Evolutionary conservation across 1,139 yeast genomes (phyloP), one percentile per base, ranked within the genome.

Genomic region (Pichia sp.): DNA sequence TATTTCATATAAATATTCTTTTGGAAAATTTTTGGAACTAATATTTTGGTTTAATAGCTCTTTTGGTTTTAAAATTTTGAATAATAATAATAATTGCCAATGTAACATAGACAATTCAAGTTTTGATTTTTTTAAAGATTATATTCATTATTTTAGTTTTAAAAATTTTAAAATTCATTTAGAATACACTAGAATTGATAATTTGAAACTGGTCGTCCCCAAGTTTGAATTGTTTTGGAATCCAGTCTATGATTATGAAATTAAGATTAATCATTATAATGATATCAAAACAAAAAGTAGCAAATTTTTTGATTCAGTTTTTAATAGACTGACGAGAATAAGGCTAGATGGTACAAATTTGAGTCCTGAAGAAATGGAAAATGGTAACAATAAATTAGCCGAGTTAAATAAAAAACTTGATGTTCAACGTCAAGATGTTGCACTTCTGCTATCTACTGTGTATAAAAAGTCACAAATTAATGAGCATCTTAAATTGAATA

Each of bases 21-120:
- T 94, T 61, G 98, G 98, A 0, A 94, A 92, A 59, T 94, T 86
- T 58, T 69, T 94, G 38, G 97, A 94, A 64, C 67, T 90, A 27
- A 71, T 84, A 35, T 90, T 89, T 59, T 89, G 95, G 84, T 49
- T 43, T 35, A 50, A 51, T 29, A 42, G 32, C 8, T 37, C 46
- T 7, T 35, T 43, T 35, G 46, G 41, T 29, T 37, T 49, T 16
- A 37, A 49, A 39, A 35, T 39, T 29, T 30, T 42, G 35, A 39
- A 39, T 24, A 43, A 35, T 30, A 45, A 47, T 26, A 41, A 34
- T 24, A 41, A 30, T 12, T 87, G 95, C 42, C 63, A 67, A 30
- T 94, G 98, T 62, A 63, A 70, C 1, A 97, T 92, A 62, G 87
- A 87, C 57, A 35, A 42, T 25, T 16, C 40, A 11, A 25, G 43